Evolutionary conservation across 163 green algal genomes (phyloP).

Genomic region (Scenedesmus sp.): DNA sequence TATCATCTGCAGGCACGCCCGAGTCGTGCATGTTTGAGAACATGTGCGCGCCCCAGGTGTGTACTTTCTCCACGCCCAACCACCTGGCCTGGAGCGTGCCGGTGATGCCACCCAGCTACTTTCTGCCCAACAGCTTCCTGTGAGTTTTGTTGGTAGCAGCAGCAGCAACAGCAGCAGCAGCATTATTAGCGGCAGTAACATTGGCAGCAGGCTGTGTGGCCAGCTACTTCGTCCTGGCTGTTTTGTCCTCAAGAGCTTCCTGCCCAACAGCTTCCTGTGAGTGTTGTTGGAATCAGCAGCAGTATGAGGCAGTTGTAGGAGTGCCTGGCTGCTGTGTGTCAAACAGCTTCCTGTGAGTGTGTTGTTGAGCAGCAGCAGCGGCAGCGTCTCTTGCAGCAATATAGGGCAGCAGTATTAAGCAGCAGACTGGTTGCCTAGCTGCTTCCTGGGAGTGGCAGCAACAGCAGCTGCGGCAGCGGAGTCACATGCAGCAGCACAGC

Average conservation of each 20-base stretch:
- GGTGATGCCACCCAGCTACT: conserved; percentile 26
- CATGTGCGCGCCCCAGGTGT: conserved; percentile 42
- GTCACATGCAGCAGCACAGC: too few species aligned
- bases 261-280: too few species aligned
- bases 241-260: not conserved
- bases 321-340: too few species aligned
- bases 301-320: not conserved
- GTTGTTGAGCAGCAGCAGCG: too few species aligned
- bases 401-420: too few species aligned
- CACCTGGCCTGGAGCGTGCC: conserved; percentile 37
- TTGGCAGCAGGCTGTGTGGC: not conserved
- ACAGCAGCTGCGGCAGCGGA: too few species aligned
- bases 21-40: conserved; percentile 21
- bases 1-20: not conserved
- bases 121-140: conserved; percentile 18
- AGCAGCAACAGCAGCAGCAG: not conserved
- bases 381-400: too few species aligned
- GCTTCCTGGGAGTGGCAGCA: too few species aligned
- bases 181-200: not conserved
- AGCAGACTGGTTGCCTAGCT: too few species aligned
- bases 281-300: not conserved
- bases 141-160: not conserved
- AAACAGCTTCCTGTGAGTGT: too few species aligned
- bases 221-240: not conserved
- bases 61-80: conserved; percentile 38